A percentile compares a stretch with the other conserved stretches of the same genome.
These are phyloP conservation scores for Globisporangium apiculatum DNA, from an alignment of 352 stramenopile species.

Conservation along the genomic window DNA sequence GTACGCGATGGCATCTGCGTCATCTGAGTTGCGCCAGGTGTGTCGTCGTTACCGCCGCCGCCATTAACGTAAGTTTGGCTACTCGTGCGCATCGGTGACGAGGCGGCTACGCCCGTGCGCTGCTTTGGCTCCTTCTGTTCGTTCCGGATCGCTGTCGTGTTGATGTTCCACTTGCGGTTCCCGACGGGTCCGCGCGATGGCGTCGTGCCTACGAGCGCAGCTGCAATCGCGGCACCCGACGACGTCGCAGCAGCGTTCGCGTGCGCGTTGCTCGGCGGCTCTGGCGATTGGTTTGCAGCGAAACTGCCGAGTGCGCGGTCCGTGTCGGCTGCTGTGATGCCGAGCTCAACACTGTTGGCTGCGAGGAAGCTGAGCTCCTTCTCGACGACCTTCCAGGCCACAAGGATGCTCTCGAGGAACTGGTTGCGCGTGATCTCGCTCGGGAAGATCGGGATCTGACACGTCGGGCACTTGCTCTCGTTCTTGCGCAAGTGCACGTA, in stretches of 20 bases:
- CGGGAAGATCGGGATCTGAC: slow-evolving; percentile 60
- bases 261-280: slow-evolving; percentile 7
- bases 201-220: slow-evolving; percentile 7
- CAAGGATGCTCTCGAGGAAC: slow-evolving; percentile 79
- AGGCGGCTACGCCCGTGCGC: slow-evolving; percentile 4
- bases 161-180: slow-evolving; percentile 68
- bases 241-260: background rate
- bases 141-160: slow-evolving; percentile 52
- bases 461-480: slow-evolving; percentile 59
- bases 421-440: slow-evolving; percentile 82
- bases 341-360: slow-evolving; percentile 22
- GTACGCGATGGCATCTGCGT: slow-evolving; percentile 1
- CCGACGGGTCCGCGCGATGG: slow-evolving; percentile 30
- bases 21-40: slow-evolving; percentile 8
- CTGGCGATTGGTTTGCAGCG: slow-evolving; percentile 8
- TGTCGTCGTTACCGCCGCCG: background rate
- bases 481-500: slow-evolving; percentile 49
- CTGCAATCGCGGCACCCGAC: slow-evolving; percentile 6
- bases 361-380: slow-evolving; percentile 36
- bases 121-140: slow-evolving; percentile 27
- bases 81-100: slow-evolving; percentile 2
- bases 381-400: slow-evolving; percentile 73
- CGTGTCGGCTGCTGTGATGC: slow-evolving; percentile 25
- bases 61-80: no score
- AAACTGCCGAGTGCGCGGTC: slow-evolving; percentile 24